phyloP scores from a whole-genome alignment of 257 asterid genomes.

The Scutellaria galericulata region DNA sequence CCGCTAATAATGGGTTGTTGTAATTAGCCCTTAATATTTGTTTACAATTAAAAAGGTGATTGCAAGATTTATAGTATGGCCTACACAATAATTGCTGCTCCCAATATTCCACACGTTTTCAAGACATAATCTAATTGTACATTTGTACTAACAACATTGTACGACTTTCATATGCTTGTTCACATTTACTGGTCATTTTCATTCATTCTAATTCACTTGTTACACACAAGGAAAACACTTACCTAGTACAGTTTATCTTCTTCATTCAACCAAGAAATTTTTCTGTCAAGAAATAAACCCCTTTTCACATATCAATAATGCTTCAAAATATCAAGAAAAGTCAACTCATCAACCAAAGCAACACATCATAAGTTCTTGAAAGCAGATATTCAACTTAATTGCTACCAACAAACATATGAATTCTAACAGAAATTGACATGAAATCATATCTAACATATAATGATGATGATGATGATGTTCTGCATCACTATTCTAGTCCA shows the following conservation, averaged over 20 bases:
- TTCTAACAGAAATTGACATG: slow-evolving; percentile 3
- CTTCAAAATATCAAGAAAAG: slow-evolving; percentile 17
- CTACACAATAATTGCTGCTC: slow-evolving; percentile 23
- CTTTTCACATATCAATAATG: neutral
- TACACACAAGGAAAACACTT: neutral
- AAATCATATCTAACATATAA: slow-evolving; percentile 18
- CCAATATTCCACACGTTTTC: slow-evolving; percentile 43
- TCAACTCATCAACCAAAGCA: neutral
- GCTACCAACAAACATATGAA: neutral
- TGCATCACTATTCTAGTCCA: neutral
- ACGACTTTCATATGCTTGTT: slow-evolving; percentile 22
- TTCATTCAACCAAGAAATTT: too few relatives aligned
- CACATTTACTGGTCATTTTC: slow-evolving; percentile 15
- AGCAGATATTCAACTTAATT: neutral
- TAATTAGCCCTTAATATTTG: too few relatives aligned
- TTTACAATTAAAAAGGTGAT: neutral
- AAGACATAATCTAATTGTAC: neutral
- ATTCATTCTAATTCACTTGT: neutral
- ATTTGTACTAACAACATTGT: neutral
- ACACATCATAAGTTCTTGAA: neutral
- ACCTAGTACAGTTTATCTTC: too few relatives aligned
- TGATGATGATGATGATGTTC: neutral
- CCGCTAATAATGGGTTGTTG: too few relatives aligned
- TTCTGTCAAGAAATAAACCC: slow-evolving; percentile 11
- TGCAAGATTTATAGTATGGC: slow-evolving; percentile 7